Evolutionary conservation across 176 grass and related monocot species (phyloP), one percentile per base, ranked within the genome.

Genomic region (Carex myosuroides): DNA sequence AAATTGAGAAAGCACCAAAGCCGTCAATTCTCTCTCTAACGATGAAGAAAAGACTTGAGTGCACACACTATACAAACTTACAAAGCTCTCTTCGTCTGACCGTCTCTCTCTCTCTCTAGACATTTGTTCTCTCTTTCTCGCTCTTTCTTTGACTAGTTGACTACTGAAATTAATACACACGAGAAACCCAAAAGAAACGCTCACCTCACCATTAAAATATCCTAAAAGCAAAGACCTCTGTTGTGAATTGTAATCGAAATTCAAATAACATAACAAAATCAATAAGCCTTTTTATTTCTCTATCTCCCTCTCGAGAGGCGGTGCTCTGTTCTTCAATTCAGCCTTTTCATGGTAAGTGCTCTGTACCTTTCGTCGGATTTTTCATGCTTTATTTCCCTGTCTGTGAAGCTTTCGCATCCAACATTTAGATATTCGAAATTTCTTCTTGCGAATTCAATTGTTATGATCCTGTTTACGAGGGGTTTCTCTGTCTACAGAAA

Each of bases 321-420:
- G 50, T 90, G 79, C 81, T 95, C 37, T 93, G 86, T 89, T 74
- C 82, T 63, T 88, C 90, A 86, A 87, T 68, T 48, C 37, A 67
- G 13, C 63, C 84, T 70, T 85, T 83, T 82, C 85, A 80, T 86
- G 91, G 94, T 88, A 12, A 69, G 60, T 87, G 89, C 64, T 77
- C 59, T 33, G 44, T 82, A 42, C 79, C 18, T 54, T 52, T 63
- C 62, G 30, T 88, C 85, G 24, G 87, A 70, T 5, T 68, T 87
- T 55, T 44, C 26, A 60, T 12, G 54, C 60, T 58, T 72, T 76
- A 32, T 87, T 87, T 50, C 80, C 59, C 61, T 83, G 75, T 87
- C 5, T 12, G 35, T 37, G 52, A 64, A 87, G 61, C 73, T 16
- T 37, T 39, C 37, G 37, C 37, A 39, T 39, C 37, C 37, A 39